Evolutionary conservation across 805 yeast species (phyloP).

Genomic region (Ogataea paraovalis): DNA sequence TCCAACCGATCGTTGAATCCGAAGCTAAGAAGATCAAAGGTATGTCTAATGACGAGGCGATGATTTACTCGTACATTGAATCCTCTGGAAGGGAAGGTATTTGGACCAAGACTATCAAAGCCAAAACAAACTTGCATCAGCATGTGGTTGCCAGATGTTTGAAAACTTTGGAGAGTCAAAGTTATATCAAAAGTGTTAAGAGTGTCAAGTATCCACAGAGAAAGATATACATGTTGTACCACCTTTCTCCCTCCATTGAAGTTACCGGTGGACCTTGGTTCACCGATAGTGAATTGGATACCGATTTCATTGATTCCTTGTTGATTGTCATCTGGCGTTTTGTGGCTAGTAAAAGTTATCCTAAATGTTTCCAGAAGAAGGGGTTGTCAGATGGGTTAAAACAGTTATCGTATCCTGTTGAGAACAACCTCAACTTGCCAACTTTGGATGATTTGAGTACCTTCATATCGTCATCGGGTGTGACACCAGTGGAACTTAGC

Average conservation of each 20-base stretch:
- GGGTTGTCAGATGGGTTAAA: conserved; percentile 19
- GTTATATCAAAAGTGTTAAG: conserved; percentile 84
- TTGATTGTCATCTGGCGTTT: conserved; percentile 84
- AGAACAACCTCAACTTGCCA: conserved; percentile 48
- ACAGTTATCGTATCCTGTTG: conserved; percentile 27
- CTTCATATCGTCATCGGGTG: conserved; percentile 66
- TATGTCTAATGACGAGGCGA: conserved; percentile 84
- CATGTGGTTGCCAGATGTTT: conserved; percentile 84
- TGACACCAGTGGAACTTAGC: conserved; percentile 78
- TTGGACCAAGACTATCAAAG: conserved; percentile 90
- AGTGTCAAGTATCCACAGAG: conserved; percentile 89
- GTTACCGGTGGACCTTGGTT: conserved; percentile 99
- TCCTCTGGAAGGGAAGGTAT: conserved; percentile 94
- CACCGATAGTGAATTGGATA: conserved; percentile 90
- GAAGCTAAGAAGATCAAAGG: conserved; percentile 76
- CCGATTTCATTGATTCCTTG: conserved; percentile 85
- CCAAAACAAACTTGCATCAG: conserved; percentile 84
- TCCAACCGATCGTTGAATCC: conserved; percentile 65
- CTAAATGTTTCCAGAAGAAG: conserved; percentile 56
- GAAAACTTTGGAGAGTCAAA: conserved; percentile 72
- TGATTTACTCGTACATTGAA: conserved; percentile 87
- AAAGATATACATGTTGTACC: conserved; percentile 92
- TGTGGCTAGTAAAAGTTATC: conserved; percentile 72
- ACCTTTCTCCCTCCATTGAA: conserved; percentile 89
- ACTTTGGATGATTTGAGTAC: conserved; percentile 69